Evolutionary conservation across 2,329 filamentous ascomycete species (phyloP).

Genomic region (Fusarium nygamai): DNA sequence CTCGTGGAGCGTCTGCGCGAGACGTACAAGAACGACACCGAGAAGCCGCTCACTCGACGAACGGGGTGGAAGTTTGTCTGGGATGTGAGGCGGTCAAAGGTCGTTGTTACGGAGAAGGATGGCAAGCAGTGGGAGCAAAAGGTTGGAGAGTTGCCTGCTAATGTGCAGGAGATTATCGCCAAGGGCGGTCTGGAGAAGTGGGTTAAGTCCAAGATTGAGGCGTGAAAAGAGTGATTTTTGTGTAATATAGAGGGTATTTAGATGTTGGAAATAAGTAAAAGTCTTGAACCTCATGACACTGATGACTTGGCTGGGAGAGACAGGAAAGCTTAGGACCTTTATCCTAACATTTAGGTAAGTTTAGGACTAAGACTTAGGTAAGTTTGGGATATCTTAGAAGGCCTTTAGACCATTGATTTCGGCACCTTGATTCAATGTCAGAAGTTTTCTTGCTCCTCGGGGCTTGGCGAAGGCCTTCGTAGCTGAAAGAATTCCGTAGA

Average conservation of each 20-base stretch:
- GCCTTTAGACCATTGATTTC: accelerated
- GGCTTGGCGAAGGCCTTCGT: neutral
- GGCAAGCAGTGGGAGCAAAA: conserved; percentile 79
- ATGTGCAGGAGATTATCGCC: conserved; percentile 87
- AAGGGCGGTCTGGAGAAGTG: conserved; percentile 82
- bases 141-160: conserved; percentile 84
- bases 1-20: conserved; percentile 73
- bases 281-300: neutral
- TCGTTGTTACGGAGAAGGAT: conserved; percentile 75
- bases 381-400: neutral
- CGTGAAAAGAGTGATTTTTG: neutral
- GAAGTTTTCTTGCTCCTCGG: neutral
- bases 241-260: conserved; percentile 23
- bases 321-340: neutral
- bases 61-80: conserved; percentile 87
- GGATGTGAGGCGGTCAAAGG: conserved; percentile 79
- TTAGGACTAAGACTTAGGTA: neutral
- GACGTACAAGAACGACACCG: conserved; percentile 60
- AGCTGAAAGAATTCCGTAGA: neutral
- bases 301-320: neutral
- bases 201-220: conserved; percentile 75
- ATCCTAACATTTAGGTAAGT: accelerated
- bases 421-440: neutral
- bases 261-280: conserved; percentile 16
- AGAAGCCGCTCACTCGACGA: conserved; percentile 71